Evolutionary conservation across 2,329 filamentous ascomycete species (phyloP).

Genomic region (Pseudogymnoascus sp.): DNA sequence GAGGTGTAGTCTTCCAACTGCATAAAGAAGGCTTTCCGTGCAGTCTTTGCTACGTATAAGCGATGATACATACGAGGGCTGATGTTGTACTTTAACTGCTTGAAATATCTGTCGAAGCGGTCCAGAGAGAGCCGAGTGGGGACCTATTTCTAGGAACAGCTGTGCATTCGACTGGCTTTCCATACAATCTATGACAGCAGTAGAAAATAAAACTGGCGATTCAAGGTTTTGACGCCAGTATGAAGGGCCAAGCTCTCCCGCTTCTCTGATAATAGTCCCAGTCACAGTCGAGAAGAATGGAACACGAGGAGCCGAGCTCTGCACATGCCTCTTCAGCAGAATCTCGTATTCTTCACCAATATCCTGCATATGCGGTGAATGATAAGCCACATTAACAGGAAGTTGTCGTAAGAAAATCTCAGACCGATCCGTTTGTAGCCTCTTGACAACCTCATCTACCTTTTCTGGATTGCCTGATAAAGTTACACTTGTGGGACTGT

Average conservation of each 20-base stretch:
- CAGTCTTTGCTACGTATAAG: constrained; percentile 15
- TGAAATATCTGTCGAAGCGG: constrained; percentile 24
- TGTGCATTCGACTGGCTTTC: constrained; percentile 15
- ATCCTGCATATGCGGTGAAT: constrained; percentile 25
- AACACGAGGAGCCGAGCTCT: neutral
- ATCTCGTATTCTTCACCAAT: neutral
- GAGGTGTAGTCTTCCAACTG: constrained; percentile 12
- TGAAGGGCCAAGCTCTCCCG: neutral
- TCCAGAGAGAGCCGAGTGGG: constrained; percentile 25
- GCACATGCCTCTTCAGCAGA: constrained; percentile 1
- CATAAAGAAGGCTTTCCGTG: constrained; percentile 10
- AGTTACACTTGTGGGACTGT: constrained; percentile 17
- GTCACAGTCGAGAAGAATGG: constrained; percentile 16
- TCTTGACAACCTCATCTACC: constrained; percentile 16
- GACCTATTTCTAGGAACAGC: constrained; percentile 23
- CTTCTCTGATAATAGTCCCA: constrained; percentile 18
- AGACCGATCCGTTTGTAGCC: constrained; percentile 13
- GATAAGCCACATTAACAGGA: constrained; percentile 36
- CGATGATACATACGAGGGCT: constrained; percentile 10
- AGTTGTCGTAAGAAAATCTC: constrained; percentile 30
- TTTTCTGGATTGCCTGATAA: constrained; percentile 18
- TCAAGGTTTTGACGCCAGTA: constrained; percentile 11
- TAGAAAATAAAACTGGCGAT: constrained; percentile 13
- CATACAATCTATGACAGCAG: constrained; percentile 14
- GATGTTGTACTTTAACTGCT: constrained; percentile 8